These are phyloP conservation scores for Thraustotheca clavata DNA, from an alignment of 352 stramenopile species.

Conservation along the genomic window DNA sequence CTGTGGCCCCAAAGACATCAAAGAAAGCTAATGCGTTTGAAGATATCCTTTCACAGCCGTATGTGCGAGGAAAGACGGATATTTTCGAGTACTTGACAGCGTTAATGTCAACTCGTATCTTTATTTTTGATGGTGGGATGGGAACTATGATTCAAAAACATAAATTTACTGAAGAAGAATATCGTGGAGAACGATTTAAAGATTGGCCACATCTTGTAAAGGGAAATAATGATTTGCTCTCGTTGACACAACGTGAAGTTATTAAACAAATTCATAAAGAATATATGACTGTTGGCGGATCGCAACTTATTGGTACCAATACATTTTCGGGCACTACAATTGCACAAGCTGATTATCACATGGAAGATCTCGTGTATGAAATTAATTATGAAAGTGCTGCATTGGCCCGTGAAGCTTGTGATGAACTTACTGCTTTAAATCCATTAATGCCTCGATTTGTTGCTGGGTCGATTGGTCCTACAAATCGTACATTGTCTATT, in stretches of 20 bases:
- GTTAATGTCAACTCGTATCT: constrained; percentile 71
- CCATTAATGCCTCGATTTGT: constrained; percentile 93
- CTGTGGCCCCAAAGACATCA: too few species aligned
- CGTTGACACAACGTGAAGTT: constrained; percentile 91
- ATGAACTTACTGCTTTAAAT: constrained; percentile 90
- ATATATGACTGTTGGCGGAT: constrained; percentile 90
- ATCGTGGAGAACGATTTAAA: constrained; percentile 91
- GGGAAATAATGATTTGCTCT: constrained; percentile 97
- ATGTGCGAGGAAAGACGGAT: constrained; percentile 58
- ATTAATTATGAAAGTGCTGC: constrained; percentile 92
- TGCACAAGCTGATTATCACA: constrained; percentile 95
- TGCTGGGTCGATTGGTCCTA: constrained; percentile 92
- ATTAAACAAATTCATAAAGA: constrained; percentile 93
- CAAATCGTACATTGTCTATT: constrained; percentile 94
- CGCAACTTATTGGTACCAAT: constrained; percentile 95
- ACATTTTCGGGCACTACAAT: constrained; percentile 96
- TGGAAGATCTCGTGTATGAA: constrained; percentile 94
- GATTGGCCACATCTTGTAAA: constrained; percentile 90
- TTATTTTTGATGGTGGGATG: constrained; percentile 97
- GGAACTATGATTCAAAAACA: constrained; percentile 96
- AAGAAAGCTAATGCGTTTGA: too few species aligned
- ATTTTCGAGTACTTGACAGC: constrained; percentile 64
- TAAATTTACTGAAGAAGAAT: constrained; percentile 92
- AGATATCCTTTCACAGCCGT: constrained; percentile 47
- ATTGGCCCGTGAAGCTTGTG: constrained; percentile 87